A percentile compares a stretch with the other conserved stretches of the same genome.
These are phyloP conservation scores for Vanilla planifolia DNA, from an alignment of 106 monocot species.

Conservation along the genomic window DNA sequence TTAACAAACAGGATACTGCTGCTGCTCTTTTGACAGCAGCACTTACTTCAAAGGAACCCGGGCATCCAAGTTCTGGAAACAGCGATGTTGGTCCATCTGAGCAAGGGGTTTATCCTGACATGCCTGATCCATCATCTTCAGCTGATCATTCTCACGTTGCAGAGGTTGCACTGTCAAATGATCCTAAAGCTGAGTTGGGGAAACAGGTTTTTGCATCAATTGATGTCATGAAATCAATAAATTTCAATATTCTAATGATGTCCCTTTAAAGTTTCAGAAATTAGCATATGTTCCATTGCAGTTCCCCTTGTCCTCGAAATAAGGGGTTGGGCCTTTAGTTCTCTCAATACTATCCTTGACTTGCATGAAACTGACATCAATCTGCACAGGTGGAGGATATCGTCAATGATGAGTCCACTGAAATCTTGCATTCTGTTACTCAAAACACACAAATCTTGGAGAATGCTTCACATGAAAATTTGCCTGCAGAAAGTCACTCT, in stretches of 20 bases:
- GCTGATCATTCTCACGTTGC: constrained; percentile 7
- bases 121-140: constrained; percentile 33
- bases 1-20: constrained; percentile 43
- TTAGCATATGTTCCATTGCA: neutral
- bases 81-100: constrained; percentile 6
- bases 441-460: neutral
- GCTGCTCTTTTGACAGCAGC: constrained; percentile 55
- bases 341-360: too few relatives aligned
- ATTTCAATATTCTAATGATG: neutral
- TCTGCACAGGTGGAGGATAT: too few relatives aligned
- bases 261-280: neutral
- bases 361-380: too few relatives aligned
- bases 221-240: constrained; percentile 10
- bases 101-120: constrained; percentile 23
- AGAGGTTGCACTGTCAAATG: constrained; percentile 13
- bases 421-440: constrained; percentile 3
- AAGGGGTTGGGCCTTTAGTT: too few relatives aligned
- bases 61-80: constrained; percentile 19
- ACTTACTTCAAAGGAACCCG: constrained; percentile 50
- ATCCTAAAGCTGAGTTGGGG: constrained; percentile 7
- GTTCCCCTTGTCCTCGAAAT: too few relatives aligned
- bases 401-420: neutral
- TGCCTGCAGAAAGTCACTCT: neutral
- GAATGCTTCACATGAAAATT: constrained; percentile 8
- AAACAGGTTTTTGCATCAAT: constrained; percentile 6